Evolutionary conservation across 495 filamentous ascomycete genomes (phyloP).

Genomic region (Lasiosphaeria miniovina): DNA sequence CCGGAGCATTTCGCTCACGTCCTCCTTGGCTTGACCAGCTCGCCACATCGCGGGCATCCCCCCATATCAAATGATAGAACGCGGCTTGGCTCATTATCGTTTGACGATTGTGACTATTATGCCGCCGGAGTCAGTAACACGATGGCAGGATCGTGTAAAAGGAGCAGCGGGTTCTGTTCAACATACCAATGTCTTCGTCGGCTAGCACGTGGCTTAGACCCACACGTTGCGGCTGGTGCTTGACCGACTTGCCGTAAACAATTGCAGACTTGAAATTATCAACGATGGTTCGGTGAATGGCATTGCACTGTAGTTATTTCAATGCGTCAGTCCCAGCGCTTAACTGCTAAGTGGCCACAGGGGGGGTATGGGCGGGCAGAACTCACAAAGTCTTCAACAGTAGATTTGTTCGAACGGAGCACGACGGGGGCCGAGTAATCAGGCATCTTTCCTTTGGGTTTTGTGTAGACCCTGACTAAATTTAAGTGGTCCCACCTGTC

Average conservation of each 20-base stretch:
- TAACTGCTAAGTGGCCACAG: slow-evolving; percentile 14
- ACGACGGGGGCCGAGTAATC: slow-evolving; percentile 94
- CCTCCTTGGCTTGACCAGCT: background rate
- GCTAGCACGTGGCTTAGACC: slow-evolving; percentile 86
- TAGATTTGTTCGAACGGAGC: slow-evolving; percentile 74
- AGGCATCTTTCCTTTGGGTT: slow-evolving; percentile 91
- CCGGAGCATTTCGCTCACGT: background rate
- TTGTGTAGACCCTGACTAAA: slow-evolving; percentile 90
- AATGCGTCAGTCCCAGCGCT: slow-evolving; percentile 4
- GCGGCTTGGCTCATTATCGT: slow-evolving; percentile 48
- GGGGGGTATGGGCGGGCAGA: background rate
- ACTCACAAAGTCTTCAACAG: slow-evolving; percentile 95
- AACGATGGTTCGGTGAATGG: slow-evolving; percentile 92
- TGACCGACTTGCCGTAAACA: slow-evolving; percentile 96
- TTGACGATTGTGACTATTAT: slow-evolving; percentile 87
- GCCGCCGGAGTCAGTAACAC: slow-evolving; percentile 26
- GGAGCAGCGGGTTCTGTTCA: too few species aligned
- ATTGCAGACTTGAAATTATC: slow-evolving; percentile 94
- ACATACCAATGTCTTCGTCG: slow-evolving; percentile 96
- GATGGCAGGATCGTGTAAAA: too few species aligned
- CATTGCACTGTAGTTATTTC: slow-evolving; percentile 69
- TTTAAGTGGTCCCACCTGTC: slow-evolving; percentile 86
- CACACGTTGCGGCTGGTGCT: slow-evolving; percentile 96
- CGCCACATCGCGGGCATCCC: background rate
- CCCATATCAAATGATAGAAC: background rate